These are phyloP conservation scores for Hypomontagnella submonticulosa DNA, from an alignment of 495 filamentous ascomycete genomes.

Conservation along the genomic window DNA sequence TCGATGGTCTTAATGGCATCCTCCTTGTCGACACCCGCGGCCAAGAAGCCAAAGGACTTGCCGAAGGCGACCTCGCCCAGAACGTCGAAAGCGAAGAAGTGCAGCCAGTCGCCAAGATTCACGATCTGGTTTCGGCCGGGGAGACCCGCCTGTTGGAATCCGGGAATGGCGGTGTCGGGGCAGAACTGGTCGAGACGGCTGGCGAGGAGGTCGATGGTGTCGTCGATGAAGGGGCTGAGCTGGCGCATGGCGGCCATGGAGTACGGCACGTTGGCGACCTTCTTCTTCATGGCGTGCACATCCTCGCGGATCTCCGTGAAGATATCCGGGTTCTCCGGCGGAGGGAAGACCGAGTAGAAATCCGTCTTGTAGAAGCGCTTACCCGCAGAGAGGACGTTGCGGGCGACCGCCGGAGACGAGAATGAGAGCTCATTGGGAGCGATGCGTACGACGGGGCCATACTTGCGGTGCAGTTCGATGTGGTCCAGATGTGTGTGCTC, in stretches of 20 bases:
- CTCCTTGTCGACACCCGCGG: conserved; percentile 67
- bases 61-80: conserved; percentile 72
- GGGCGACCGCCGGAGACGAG: conserved; percentile 61
- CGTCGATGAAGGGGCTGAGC: conserved; percentile 59
- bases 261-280: conserved; percentile 65
- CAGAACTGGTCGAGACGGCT: conserved; percentile 53
- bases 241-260: conserved; percentile 65
- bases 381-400: conserved; percentile 59
- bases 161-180: conserved; percentile 38
- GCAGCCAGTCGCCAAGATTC: conserved; percentile 63
- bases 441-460: conserved; percentile 67
- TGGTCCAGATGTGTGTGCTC: conserved; percentile 59
- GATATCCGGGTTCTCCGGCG: conserved; percentile 68
- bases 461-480: conserved; percentile 61
- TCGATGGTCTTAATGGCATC: conserved; percentile 64
- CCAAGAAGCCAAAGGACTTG: conserved; percentile 71
- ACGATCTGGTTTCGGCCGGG: conserved; percentile 47
- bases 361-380: conserved; percentile 67
- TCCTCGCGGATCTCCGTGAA: conserved; percentile 67
- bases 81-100: conserved; percentile 69
- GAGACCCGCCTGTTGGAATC: conserved; percentile 40
- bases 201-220: conserved; percentile 57
- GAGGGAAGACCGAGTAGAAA: conserved; percentile 66
- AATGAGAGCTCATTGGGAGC: conserved; percentile 67
- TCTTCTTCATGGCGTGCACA: conserved; percentile 65